phyloP scores from a whole-genome alignment of 805 yeast genomes.

The Kodamaea neixiangensis region DNA sequence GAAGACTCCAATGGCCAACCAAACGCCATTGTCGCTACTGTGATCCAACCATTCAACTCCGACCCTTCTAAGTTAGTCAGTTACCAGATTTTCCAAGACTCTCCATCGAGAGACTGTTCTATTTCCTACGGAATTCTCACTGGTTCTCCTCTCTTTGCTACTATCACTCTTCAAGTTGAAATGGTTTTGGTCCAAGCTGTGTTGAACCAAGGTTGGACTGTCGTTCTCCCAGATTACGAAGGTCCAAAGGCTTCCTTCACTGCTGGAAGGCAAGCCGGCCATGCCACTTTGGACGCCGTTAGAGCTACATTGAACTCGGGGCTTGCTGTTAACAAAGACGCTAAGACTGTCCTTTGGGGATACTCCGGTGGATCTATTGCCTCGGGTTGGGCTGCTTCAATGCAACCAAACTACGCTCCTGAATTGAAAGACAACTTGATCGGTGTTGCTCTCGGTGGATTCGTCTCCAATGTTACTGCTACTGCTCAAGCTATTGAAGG shows the following conservation, averaged over 20 bases:
- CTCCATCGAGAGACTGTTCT: constrained; percentile 21
- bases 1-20: constrained; percentile 21
- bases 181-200: constrained; percentile 15
- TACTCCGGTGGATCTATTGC: constrained; percentile 44
- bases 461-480: constrained; percentile 35
- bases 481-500: constrained; percentile 28
- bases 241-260: constrained; percentile 34
- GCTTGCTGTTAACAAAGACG: constrained; percentile 19
- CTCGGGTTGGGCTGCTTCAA: constrained; percentile 38
- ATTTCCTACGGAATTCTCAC: constrained; percentile 21
- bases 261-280: constrained; percentile 34
- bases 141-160: constrained; percentile 15
- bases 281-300: constrained; percentile 31
- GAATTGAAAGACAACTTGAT: constrained; percentile 24
- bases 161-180: constrained; percentile 19
- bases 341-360: constrained; percentile 32
- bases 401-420: constrained; percentile 39
- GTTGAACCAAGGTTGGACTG: constrained; percentile 32
- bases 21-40: constrained; percentile 23
- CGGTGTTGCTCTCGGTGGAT: constrained; percentile 41
- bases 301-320: constrained; percentile 26
- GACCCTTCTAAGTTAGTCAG: constrained; percentile 23
- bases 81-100: constrained; percentile 24
- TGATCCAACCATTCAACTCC: constrained; percentile 25
- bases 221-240: constrained; percentile 37